phyloP scores from a whole-genome alignment of 2,329 filamentous ascomycete species.

The Alternaria brassicae region DNA sequence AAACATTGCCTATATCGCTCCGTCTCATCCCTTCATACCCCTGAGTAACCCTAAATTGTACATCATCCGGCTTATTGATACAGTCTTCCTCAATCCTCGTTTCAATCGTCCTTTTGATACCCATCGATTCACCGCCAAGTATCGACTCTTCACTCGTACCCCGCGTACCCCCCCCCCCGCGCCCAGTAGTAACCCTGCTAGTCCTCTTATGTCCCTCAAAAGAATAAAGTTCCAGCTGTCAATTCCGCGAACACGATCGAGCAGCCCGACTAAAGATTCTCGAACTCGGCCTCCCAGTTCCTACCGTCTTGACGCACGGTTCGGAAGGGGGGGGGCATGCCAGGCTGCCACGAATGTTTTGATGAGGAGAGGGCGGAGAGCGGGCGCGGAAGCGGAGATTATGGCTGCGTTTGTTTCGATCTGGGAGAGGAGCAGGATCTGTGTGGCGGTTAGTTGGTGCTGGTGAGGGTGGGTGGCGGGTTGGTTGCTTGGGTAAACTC shows the following conservation, averaged over 20 bases:
- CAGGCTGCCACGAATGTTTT: constrained; percentile 14
- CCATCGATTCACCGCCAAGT: constrained; percentile 4
- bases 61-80: neutral
- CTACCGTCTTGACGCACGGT: neutral
- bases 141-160: constrained; percentile 23
- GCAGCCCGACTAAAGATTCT: neutral
- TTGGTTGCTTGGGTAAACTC: too few species aligned
- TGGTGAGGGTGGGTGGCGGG: too few species aligned
- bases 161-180: too few species aligned
- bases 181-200: neutral
- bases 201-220: constrained; percentile 4
- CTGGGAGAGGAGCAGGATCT: constrained; percentile 50
- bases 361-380: constrained; percentile 48
- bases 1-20: neutral
- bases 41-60: neutral
- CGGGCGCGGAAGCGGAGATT: constrained; percentile 50
- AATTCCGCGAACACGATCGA: constrained; percentile 9
- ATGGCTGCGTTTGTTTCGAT: constrained; percentile 54
- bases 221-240: constrained; percentile 16
- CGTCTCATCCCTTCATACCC: neutral
- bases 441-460: neutral
- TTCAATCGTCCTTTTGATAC: constrained; percentile 22
- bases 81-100: neutral
- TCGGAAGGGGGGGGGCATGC: neutral
- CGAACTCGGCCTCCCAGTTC: neutral